Base-by-base conservation (phyloP, 306 rosid genomes). In the Ziziphus jujuba region DNA sequence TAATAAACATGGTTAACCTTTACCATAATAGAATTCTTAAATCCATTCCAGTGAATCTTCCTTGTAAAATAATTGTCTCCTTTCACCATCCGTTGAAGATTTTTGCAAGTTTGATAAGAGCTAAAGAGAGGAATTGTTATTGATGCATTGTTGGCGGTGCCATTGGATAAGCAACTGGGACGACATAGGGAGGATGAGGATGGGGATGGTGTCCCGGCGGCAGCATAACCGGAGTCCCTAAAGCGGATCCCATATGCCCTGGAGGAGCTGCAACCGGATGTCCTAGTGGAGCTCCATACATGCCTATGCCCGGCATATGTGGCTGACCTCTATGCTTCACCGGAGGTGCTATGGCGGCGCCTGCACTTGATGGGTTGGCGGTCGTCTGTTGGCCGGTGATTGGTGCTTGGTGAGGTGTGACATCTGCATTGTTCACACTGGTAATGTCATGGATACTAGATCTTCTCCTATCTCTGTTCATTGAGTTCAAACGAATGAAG, bases 361-460 rank as follows among this genome's bases (percentile, higher is more conserved):
- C 56, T 57, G 84, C 68, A 43, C 63, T 76, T 65, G 96, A 44
- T 12, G 82, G 79, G 31, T 73, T 79, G 36, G 84, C 67, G 71
- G 62, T 80, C 20, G 77, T 62, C 64, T 90, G 97, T 25, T 87
- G 97, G 6, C 97, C 98, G n/a, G 96, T 88, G 40, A 90, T 90
- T 31, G 97, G 97, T 64, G 87, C 80, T 56, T 84, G 95, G 71
- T 79, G 87, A 33, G 72, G 24, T 10, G 79, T 77, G 45, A 75
- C 90, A 23, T 88, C 96, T 56, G 88, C 96, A 74, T 84, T 88
- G 84, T 89, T 87, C 55, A 93, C 81, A 56, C 95, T 88, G 4
- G 99, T 93, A 33, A 93, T 93, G 61, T 93, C 99, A 84, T 90
- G 99, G 61, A 93, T 90, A 50, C 99, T 93, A 0, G 99, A 90